Evolutionary conservation across 257 asterid genomes (phyloP).

Genomic region (Rubia yunnanensis): DNA sequence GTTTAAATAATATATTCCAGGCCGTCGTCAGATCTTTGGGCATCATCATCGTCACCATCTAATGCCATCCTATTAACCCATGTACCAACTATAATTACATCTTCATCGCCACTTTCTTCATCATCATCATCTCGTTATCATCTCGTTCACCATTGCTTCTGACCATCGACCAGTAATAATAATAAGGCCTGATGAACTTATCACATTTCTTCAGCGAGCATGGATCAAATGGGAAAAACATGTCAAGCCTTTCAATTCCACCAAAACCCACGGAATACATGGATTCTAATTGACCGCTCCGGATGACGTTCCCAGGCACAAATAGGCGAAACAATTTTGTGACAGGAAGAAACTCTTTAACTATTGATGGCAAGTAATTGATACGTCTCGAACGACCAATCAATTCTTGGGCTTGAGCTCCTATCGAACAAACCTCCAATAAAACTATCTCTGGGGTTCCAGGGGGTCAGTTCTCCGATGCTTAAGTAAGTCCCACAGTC

Average conservation of each 20-base stretch:
- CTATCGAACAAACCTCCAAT: too few species aligned
- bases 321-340: constrained; percentile 39
- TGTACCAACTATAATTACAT: constrained; percentile 23
- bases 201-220: constrained; percentile 73
- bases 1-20: constrained; percentile 38
- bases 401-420: too few species aligned
- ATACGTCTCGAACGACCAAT: too few species aligned
- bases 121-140: too few species aligned
- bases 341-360: constrained; percentile 64
- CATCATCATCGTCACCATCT: constrained; percentile 31
- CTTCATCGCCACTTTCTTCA: constrained; percentile 53
- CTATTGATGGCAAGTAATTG: constrained; percentile 80
- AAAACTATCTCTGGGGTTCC: too few species aligned
- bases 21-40: constrained; percentile 44
- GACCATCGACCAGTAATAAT: constrained; percentile 89
- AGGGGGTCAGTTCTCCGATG: too few species aligned
- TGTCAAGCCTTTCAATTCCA: constrained; percentile 65
- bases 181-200: constrained; percentile 74
- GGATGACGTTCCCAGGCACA: constrained; percentile 35
- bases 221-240: constrained; percentile 92
- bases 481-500: too few species aligned
- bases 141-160: constrained; percentile 30
- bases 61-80: constrained; percentile 27
- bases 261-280: constrained; percentile 63
- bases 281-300: constrained; percentile 42